Evolutionary conservation across 495 filamentous ascomycete genomes (phyloP).

Genomic region (Podospora pseudoanserina): DNA sequence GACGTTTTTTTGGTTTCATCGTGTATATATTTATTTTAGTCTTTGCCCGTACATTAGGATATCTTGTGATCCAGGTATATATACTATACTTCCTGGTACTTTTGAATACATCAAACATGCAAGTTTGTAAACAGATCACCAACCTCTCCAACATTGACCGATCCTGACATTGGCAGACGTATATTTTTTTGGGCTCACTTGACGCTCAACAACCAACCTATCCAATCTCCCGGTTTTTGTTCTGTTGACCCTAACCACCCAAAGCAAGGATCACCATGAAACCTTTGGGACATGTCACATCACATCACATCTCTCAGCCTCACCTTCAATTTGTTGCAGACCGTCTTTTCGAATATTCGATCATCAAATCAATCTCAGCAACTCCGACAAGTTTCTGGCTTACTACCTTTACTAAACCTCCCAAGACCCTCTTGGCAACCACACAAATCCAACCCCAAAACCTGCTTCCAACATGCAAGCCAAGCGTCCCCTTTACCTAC

Average conservation of each 20-base stretch:
- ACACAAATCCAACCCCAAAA: too few species aligned
- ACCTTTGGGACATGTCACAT: too few species aligned
- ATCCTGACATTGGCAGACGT: background rate
- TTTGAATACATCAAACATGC: background rate
- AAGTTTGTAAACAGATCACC: background rate
- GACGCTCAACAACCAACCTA: too few species aligned
- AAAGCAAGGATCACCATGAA: background rate
- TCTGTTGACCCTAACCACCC: background rate
- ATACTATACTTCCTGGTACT: background rate
- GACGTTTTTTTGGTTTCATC: background rate
- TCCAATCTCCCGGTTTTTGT: background rate
- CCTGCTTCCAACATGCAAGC: too few species aligned
- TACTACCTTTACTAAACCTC: too few species aligned
- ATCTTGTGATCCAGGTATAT: background rate
- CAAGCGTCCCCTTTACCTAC: too few species aligned
- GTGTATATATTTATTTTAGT: slow-evolving; percentile 1
- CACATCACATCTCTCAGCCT: too few species aligned
- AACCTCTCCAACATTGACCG: background rate
- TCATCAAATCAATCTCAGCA: too few species aligned
- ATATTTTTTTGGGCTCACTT: background rate
- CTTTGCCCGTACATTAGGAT: background rate
- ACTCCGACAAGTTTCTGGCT: too few species aligned
- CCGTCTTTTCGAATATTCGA: too few species aligned
- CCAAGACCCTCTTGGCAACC: too few species aligned
- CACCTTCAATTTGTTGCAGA: too few species aligned